Base-by-base conservation (phyloP, 768 basidiomycete species). In the Dendrothele bispora region DNA sequence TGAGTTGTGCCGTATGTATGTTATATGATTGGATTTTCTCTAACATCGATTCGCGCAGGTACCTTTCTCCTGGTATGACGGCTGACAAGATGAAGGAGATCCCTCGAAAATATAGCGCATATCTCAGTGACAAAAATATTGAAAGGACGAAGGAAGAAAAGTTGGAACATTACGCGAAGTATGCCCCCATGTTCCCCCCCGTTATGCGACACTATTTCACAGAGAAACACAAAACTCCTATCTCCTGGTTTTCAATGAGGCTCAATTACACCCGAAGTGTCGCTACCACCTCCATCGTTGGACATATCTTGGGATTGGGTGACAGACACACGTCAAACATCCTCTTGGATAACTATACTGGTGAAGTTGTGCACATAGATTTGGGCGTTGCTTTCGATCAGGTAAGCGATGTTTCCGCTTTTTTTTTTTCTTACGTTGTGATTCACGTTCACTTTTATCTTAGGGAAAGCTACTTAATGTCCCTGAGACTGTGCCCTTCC, bases 341-440 rank as follows among this genome's bases (percentile, higher is more conserved):
- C 57, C 73, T 99, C 37, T 71, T 98, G 37, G 94, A 98, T 63
- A 80, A 81, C 39, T 64, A 64, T 22, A 84, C 80, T 7, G 95
- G 95, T 14, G 92, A 98, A 60, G 75, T 95, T 37, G 84, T 98
- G 6, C 94, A 97, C 62, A 99, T 99, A 44, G 95, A 99, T 65
- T 74, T 98, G 1, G 95, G 95, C 1, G 93, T 98, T 50, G 93
- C 94, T 0, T 98, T 99, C 65, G 97, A 97, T 51, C 91, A 92
- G 71, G 92, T 91, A 51, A 55, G 75, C n/a, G n/a, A n/a, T n/a
- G n/a, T n/a, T n/a, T n/a, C n/a, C n/a, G n/a, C n/a, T n/a, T n/a
- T 28, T 2, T 35, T 7, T 35, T 21, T 26, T 34, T 40, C 21
- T 39, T 34, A 3, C 24, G 37, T 30, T 22, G 11, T 49, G 11